A percentile compares a stretch with the other conserved stretches of the same genome.
Evolutionary conservation across 495 filamentous ascomycete species (phyloP).

Genomic region (Penicillium roqueforti): DNA sequence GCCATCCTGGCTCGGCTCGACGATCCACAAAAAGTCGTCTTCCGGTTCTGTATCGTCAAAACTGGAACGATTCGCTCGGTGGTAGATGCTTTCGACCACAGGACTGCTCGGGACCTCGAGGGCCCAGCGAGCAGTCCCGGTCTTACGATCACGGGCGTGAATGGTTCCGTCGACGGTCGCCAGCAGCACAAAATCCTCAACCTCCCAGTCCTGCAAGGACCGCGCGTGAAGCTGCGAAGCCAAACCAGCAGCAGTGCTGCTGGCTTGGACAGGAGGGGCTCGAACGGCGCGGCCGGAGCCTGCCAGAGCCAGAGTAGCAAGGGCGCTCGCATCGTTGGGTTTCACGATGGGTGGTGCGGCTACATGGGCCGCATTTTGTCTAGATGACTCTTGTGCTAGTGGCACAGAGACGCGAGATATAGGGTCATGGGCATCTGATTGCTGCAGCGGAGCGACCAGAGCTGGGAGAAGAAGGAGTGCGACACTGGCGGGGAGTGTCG

Average conservation of each 20-base stretch:
- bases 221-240: slow-evolving; percentile 83
- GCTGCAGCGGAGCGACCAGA: slow-evolving; percentile 50
- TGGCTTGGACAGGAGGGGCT: slow-evolving; percentile 73
- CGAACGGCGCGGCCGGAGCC: slow-evolving; percentile 65
- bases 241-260: slow-evolving; percentile 61
- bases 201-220: slow-evolving; percentile 97
- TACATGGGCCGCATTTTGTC: slow-evolving; percentile 14
- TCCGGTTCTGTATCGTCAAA: slow-evolving; percentile 56
- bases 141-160: slow-evolving; percentile 86
- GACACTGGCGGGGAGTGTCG: slow-evolving; percentile 48
- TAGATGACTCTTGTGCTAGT: slow-evolving; percentile 21
- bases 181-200: slow-evolving; percentile 98
- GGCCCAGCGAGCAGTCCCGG: slow-evolving; percentile 76
- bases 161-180: slow-evolving; percentile 98
- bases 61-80: slow-evolving; percentile 63
- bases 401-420: slow-evolving; percentile 33
- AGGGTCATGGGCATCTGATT: slow-evolving; percentile 36
- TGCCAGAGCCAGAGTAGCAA: slow-evolving; percentile 90
- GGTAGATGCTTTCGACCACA: slow-evolving; percentile 85
- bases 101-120: slow-evolving; percentile 72
- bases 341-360: slow-evolving; percentile 36
- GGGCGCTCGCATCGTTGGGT: slow-evolving; percentile 84
- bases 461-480: slow-evolving; percentile 42
- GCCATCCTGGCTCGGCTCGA: slow-evolving; percentile 87
- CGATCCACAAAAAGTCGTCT: slow-evolving; percentile 91